Evolutionary conservation across 257 asterid species (phyloP), one percentile per base, ranked within the genome.

Genomic region (Solanum arcanum): DNA sequence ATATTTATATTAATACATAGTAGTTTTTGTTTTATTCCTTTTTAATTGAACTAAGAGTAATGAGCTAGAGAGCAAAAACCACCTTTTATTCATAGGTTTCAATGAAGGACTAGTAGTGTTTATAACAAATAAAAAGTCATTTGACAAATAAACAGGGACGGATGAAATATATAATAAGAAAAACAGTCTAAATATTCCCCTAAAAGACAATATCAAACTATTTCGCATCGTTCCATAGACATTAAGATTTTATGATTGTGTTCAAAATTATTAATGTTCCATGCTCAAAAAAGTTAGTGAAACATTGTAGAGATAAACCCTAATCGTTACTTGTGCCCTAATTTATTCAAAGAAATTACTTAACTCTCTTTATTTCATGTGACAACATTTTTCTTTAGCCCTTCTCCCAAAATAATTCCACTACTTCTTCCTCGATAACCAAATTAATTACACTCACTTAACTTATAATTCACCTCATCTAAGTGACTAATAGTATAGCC

Each of bases 371-470:
- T 14, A 13, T 78, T 86, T 88, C 95, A 92, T 90, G 94, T 90
- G 93, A 86, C 89, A 47, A 20, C 78, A 68, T 89, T 56, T 88
- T 86, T 70, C 87, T 88, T 88, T 47, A 88, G 91, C 91, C 90
- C 97, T 86, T 86, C 89, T 95, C 96, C 98, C 97, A 87, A 95
- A 92, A 94, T 91, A 81, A 88, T 83, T 89, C 97, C 97, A 95
- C 98, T 86, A 88, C 25, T 37, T 86, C 78, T 75, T 89, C 91
- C 98, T 94, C 93, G 98, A 92, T 89, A 88, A 46, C 66, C 84
- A 78, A 78, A 87, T 90, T 92, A 78, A 87, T 90, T 92, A 90
- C 93, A 70, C 83, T 29, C 93, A 69, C 81, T 27, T 60, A 14
- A 39, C 59, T 74, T 85, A 82, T 88, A 60, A 86, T 91, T 90